Conservation (phyloP, 306 rosid species). For the Lathyrus sativus region DNA sequence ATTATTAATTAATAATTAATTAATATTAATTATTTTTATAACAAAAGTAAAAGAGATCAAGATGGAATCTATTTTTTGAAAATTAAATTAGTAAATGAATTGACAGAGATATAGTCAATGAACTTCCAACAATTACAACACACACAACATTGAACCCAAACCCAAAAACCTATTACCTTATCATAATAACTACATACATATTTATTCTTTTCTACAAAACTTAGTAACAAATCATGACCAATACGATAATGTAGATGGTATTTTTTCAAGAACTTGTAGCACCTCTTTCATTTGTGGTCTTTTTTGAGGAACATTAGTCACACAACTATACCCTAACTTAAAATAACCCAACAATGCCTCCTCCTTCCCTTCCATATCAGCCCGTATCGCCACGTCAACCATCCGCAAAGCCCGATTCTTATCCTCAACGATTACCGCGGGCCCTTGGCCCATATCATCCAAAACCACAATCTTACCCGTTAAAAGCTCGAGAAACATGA, state of each 20-base stretch:
- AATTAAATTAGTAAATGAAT: slow-evolving; percentile 46
- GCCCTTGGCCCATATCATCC: slow-evolving; percentile 76
- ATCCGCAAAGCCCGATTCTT: slow-evolving; percentile 64
- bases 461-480: slow-evolving; percentile 78
- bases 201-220: slow-evolving; percentile 49
- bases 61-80: slow-evolving; percentile 3
- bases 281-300: slow-evolving; percentile 95
- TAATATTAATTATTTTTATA: too few relatives aligned
- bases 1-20: too few relatives aligned
- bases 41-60: background rate
- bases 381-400: slow-evolving; percentile 78
- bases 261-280: slow-evolving; percentile 73
- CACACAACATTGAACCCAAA: slow-evolving; percentile 32
- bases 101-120: slow-evolving; percentile 33
- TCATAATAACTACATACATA: slow-evolving; percentile 54
- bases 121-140: slow-evolving; percentile 39
- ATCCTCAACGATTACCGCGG: slow-evolving; percentile 62
- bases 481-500: slow-evolving; percentile 72
- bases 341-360: slow-evolving; percentile 68
- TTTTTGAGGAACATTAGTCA: slow-evolving; percentile 69
- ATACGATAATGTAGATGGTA: slow-evolving; percentile 55
- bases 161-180: slow-evolving; percentile 45
- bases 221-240: slow-evolving; percentile 44
- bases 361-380: slow-evolving; percentile 86
- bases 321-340: slow-evolving; percentile 83